These are phyloP conservation scores for Dryadomyces quercus-mongolicae DNA, from an alignment of 2,329 filamentous ascomycete genomes.

Conservation along the genomic window DNA sequence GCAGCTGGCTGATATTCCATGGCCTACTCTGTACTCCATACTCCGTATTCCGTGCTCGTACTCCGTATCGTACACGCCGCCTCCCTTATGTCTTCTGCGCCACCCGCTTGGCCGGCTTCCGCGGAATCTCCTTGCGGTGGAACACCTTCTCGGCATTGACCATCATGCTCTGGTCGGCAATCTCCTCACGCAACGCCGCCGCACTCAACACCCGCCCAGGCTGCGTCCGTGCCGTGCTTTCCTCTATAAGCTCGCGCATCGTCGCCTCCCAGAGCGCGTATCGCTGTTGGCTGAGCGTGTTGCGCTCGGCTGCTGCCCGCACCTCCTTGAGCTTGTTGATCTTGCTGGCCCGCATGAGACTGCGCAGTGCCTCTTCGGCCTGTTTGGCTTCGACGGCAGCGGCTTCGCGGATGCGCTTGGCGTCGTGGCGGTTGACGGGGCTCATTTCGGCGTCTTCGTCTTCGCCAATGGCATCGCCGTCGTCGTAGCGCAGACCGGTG, in stretches of 20 bases:
- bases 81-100: conserved; percentile 1
- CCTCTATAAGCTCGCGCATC: conserved; percentile 43
- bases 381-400: conserved; percentile 48
- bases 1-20: too few species aligned
- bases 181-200: conserved; percentile 27
- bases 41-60: too few species aligned
- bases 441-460: conserved; percentile 18
- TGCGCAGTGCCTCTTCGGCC: conserved; percentile 47
- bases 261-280: conserved; percentile 49
- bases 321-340: conserved; percentile 54
- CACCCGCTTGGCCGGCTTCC: conserved; percentile 24
- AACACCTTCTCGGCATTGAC: conserved; percentile 45
- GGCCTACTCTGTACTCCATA: too few species aligned
- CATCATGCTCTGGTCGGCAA: conserved; percentile 52
- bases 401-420: conserved; percentile 46
- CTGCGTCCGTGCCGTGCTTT: conserved; percentile 12
- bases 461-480: conserved; percentile 15
- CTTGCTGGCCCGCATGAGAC: conserved; percentile 49
- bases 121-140: conserved; percentile 39
- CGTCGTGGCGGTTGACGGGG: conserved; percentile 26
- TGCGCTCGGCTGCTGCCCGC: conserved; percentile 40
- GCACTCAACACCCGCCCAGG: background rate
- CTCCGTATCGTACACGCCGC: background rate
- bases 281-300: conserved; percentile 38
- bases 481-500: conserved; percentile 15